phyloP scores from a whole-genome alignment of 306 rosid species.

The Vigna reflexopilosa region DNA sequence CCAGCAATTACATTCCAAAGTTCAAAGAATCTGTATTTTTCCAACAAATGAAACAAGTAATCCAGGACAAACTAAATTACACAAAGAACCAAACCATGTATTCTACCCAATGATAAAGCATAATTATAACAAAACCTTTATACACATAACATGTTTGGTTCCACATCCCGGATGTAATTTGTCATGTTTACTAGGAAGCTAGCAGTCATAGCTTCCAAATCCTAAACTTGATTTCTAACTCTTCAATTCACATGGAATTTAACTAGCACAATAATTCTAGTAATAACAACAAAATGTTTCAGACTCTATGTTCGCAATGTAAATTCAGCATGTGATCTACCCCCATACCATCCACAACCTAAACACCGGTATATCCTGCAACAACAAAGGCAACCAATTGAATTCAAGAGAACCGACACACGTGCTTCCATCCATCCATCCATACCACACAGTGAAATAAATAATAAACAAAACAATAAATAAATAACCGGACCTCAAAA shows the following conservation, averaged over 20 bases:
- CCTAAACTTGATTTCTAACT: not conserved
- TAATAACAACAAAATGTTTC: not conserved
- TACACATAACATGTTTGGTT: not conserved
- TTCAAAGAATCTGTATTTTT: conserved; percentile 27
- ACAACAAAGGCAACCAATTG: not conserved
- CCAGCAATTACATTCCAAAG: not conserved
- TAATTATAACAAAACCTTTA: not conserved
- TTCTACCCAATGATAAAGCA: not conserved
- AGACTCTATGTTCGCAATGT: not conserved
- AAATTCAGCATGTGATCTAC: not conserved
- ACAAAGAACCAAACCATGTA: conserved; percentile 1
- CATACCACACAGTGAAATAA: not conserved
- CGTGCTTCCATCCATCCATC: not conserved
- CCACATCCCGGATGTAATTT: not conserved
- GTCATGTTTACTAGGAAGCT: too few relatives aligned
- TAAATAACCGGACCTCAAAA: conserved; percentile 59
- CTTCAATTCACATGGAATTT: conserved; percentile 7
- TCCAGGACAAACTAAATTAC: not conserved
- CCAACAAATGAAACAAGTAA: not conserved
- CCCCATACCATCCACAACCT: not conserved
- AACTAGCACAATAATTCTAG: not conserved
- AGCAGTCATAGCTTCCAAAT: not conserved
- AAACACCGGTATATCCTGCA: not conserved
- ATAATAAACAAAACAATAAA: not conserved
- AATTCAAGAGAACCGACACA: not conserved